These are phyloP conservation scores for Rhizopus delemar DNA, from an alignment of 371 early-diverging fungal genomes.

Conservation along the genomic window DNA sequence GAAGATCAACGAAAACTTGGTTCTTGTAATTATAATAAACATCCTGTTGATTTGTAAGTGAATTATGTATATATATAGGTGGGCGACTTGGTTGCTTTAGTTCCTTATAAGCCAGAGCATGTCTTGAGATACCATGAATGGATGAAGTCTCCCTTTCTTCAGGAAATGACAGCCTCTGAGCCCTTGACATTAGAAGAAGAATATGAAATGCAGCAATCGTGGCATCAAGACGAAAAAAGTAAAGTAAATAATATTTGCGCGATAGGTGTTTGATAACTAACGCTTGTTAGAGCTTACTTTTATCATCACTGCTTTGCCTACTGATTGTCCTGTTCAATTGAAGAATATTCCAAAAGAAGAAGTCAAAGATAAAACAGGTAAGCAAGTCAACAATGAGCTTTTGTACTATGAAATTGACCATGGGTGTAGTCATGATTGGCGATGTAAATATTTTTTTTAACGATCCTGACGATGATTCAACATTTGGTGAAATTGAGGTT, in stretches of 20 bases:
- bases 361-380: conserved; percentile 45
- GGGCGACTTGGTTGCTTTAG: conserved; percentile 68
- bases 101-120: conserved; percentile 86
- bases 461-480: conserved; percentile 68
- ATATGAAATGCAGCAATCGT: conserved; percentile 90
- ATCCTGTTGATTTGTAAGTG: too few relatives aligned
- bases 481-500: conserved; percentile 86
- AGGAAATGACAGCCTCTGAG: conserved; percentile 94
- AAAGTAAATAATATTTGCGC: neutral
- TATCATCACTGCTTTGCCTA: conserved; percentile 57
- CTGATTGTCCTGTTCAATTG: conserved; percentile 9
- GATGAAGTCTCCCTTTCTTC: conserved; percentile 90
- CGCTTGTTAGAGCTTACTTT: conserved; percentile 65
- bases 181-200: conserved; percentile 90
- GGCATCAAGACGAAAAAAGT: conserved; percentile 86
- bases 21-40: too few relatives aligned
- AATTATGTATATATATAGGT: conserved; percentile 39
- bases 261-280: neutral
- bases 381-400: neutral
- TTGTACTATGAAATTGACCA: too few relatives aligned
- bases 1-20: too few relatives aligned
- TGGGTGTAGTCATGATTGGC: conserved; percentile 76
- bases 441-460: conserved; percentile 93
- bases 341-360: conserved; percentile 38
- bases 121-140: conserved; percentile 88